Conservation (phyloP, 2,329 filamentous ascomycete genomes). For the Xylariomycetidae sp. region DNA sequence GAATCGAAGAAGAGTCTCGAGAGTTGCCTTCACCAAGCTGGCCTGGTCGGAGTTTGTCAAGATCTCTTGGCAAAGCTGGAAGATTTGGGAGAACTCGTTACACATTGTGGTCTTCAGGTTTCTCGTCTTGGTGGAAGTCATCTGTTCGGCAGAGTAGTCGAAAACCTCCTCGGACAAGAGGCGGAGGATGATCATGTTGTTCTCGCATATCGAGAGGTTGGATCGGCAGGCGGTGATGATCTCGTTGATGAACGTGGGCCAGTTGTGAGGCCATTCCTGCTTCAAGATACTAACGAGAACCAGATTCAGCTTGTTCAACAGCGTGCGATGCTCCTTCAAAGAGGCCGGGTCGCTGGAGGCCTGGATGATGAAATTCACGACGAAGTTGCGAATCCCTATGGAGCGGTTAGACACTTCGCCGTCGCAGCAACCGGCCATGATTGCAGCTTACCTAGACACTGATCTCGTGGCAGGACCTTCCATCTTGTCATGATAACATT, state of each 20-base stretch:
- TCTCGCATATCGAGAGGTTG: constrained; percentile 95
- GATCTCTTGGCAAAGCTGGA: constrained; percentile 94
- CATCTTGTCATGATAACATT: constrained; percentile 98
- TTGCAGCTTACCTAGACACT: constrained; percentile 70
- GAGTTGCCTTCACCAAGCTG: constrained; percentile 88
- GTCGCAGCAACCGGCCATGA: neutral
- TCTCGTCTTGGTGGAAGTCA: constrained; percentile 96
- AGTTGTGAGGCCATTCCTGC: constrained; percentile 99
- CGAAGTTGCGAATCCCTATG: constrained; percentile 94
- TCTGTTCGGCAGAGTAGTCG: constrained; percentile 96
- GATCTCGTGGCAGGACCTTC: constrained; percentile 94
- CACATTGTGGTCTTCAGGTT: constrained; percentile 99
- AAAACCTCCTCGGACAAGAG: constrained; percentile 97
- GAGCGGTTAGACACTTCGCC: constrained; percentile 11
- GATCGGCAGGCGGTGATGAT: constrained; percentile 95
- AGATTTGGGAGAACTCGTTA: constrained; percentile 96
- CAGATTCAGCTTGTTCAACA: constrained; percentile 97
- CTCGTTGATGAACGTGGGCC: constrained; percentile 99
- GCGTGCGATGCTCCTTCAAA: constrained; percentile 74
- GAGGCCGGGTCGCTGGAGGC: constrained; percentile 86
- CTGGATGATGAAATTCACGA: constrained; percentile 97
- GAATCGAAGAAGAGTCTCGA: constrained; percentile 92
- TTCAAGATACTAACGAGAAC: constrained; percentile 96
- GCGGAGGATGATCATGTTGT: constrained; percentile 98
- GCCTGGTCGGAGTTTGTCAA: constrained; percentile 83